Percentiles rank a stretch among this genome's conserved stretches.
Evolutionary conservation across 345 rosid genomes (phyloP).

Genomic region (Hevea brasiliensis): DNA sequence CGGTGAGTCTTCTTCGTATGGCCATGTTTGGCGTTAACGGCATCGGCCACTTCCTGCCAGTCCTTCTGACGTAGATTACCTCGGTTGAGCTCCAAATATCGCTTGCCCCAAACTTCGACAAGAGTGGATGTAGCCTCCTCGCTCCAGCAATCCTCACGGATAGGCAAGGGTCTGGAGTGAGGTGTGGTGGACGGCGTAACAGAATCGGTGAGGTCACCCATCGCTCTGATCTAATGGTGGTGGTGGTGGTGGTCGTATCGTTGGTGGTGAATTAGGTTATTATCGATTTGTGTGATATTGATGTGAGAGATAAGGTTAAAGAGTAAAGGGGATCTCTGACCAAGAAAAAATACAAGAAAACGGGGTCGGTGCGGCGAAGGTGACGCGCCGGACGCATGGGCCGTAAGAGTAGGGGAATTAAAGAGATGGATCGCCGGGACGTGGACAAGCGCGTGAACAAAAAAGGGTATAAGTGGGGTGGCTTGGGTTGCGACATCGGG

Average conservation of each 20-base stretch:
- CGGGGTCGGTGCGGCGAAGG: constrained; percentile 37
- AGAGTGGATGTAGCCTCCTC: constrained; percentile 96
- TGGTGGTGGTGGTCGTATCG: constrained; percentile 3
- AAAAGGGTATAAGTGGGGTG: background rate
- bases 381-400: constrained; percentile 30
- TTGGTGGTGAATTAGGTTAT: background rate
- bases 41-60: constrained; percentile 98
- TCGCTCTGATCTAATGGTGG: background rate
- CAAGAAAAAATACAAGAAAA: constrained; percentile 6
- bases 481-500: constrained; percentile 13
- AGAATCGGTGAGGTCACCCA: constrained; percentile 29
- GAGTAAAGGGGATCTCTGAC: background rate
- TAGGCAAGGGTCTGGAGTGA: constrained; percentile 47
- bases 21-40: constrained; percentile 89
- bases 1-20: constrained; percentile 83
- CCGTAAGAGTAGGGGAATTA: constrained; percentile 14
- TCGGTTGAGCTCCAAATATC: constrained; percentile 81
- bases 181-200: constrained; percentile 18
- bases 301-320: background rate
- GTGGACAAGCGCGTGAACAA: constrained; percentile 21
- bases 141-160: constrained; percentile 98
- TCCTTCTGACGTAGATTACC: constrained; percentile 98
- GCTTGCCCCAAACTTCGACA: constrained; percentile 89
- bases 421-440: constrained; percentile 22
- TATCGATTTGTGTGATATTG: background rate